Conservation (phyloP, 139 green algal species). For the Closterium sp. region DNA sequence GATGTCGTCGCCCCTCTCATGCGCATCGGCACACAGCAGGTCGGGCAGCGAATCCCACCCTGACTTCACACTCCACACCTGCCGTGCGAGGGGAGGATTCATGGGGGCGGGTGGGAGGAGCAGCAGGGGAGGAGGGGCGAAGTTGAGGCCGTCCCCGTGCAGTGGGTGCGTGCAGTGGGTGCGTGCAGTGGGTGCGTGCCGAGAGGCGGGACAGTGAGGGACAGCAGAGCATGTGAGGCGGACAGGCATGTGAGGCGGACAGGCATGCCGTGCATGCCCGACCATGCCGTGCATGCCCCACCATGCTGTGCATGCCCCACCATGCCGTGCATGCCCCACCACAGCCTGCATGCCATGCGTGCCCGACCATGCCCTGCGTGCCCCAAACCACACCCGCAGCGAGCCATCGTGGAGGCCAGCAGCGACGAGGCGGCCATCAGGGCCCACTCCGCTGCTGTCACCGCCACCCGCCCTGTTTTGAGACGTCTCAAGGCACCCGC, state of each 20-base stretch:
- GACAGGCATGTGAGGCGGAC: no score
- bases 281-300: no score
- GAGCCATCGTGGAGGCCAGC: conserved; percentile 84
- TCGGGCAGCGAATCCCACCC: conserved; percentile 43
- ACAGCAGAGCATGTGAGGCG: no score
- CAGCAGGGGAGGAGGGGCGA: no score
- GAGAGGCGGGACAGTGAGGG: no score
- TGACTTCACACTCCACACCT: conserved; percentile 45
- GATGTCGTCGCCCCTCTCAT: conserved; percentile 65
- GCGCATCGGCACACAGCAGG: conserved; percentile 20
- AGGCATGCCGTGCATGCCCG: no score
- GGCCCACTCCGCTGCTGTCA: conserved; percentile 75
- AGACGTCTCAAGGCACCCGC: no score
- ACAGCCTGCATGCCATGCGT: neutral
- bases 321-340: no score
- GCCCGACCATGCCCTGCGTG: neutral
- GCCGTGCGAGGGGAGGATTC: neutral
- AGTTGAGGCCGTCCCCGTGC: no score
- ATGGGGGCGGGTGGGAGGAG: neutral
- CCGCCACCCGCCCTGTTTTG: conserved; percentile 68
- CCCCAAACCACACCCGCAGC: conserved; percentile 48
- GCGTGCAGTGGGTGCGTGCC: no score
- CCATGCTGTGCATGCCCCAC: no score
- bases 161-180: no score
- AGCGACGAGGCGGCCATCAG: conserved; percentile 73